phyloP scores from a whole-genome alignment of 305 asterid genomes.

The Solanum hybrid region DNA sequence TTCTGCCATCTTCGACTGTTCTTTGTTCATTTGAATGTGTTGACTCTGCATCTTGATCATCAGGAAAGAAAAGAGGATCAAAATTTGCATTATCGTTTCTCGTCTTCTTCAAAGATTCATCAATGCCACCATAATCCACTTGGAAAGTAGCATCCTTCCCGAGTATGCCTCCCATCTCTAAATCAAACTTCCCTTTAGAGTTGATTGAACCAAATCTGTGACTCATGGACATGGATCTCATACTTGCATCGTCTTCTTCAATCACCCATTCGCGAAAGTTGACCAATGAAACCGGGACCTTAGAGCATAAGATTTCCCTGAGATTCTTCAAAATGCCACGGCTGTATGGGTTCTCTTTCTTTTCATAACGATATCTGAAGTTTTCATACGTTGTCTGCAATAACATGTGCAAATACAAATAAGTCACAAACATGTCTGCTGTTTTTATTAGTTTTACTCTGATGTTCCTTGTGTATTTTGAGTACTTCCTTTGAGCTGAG shows the following conservation, averaged over 20 bases:
- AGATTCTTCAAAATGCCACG: conserved; percentile 50
- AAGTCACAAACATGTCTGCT: background rate
- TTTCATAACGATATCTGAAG: conserved; percentile 79
- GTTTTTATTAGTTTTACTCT: background rate
- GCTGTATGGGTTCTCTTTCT: conserved; percentile 72
- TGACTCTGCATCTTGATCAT: conserved; percentile 16
- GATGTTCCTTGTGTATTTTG: background rate
- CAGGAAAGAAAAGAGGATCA: conserved; percentile 28
- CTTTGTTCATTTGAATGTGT: background rate
- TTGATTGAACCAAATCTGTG: conserved; percentile 26
- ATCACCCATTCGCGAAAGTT: conserved; percentile 69
- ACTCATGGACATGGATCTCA: conserved; percentile 30
- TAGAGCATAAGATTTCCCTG: conserved; percentile 51
- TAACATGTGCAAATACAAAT: conserved; percentile 2
- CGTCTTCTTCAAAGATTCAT: conserved; percentile 41
- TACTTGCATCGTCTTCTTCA: conserved; percentile 39
- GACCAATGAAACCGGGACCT: conserved; percentile 34
- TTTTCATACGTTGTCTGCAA: conserved; percentile 85
- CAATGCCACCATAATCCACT: conserved; percentile 43
- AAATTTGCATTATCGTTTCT: conserved; percentile 15
- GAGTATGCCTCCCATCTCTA: conserved; percentile 38
- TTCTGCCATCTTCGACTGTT: conserved; percentile 23
- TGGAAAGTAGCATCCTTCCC: conserved; percentile 45
- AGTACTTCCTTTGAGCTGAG: background rate
- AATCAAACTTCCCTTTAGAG: conserved; percentile 41